Conservation (phyloP, 2,329 filamentous ascomycete genomes). For the Colletotrichum cuscutae region DNA sequence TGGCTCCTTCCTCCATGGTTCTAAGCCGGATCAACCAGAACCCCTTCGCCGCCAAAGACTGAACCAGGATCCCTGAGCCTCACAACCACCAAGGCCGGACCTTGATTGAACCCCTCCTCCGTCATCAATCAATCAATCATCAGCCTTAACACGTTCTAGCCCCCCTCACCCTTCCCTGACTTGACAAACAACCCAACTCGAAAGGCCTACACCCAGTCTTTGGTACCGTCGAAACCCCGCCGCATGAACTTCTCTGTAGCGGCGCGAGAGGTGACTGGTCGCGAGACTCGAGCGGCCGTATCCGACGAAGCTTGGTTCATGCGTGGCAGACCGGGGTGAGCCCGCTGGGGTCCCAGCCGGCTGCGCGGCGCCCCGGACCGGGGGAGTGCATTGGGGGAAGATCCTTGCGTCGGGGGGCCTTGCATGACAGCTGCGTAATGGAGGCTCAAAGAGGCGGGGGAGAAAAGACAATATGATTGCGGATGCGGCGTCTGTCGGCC, state of each 20-base stretch:
- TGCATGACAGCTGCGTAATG: neutral
- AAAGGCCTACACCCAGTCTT: no score
- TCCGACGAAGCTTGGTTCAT: constrained; percentile 2
- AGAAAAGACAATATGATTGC: neutral
- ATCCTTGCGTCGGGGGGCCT: neutral
- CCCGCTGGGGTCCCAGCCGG: neutral
- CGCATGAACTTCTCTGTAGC: neutral
- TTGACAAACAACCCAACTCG: neutral
- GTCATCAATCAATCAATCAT: neutral
- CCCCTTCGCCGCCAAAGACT: neutral
- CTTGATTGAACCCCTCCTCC: neutral
- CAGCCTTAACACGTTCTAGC: neutral
- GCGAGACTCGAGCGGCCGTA: neutral
- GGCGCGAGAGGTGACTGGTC: constrained; percentile 1
- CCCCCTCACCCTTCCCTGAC: no score
- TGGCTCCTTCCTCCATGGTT: neutral
- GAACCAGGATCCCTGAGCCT: neutral
- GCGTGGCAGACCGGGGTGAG: neutral
- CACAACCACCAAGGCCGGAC: neutral
- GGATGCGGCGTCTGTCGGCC: neutral
- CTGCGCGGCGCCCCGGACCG: neutral
- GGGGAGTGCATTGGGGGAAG: neutral
- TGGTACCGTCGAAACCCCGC: neutral
- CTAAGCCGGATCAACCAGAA: neutral
- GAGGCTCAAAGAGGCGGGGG: neutral